These are phyloP conservation scores for Kregervanrija delftensis DNA, from an alignment of 805 yeast species.

Conservation along the genomic window DNA sequence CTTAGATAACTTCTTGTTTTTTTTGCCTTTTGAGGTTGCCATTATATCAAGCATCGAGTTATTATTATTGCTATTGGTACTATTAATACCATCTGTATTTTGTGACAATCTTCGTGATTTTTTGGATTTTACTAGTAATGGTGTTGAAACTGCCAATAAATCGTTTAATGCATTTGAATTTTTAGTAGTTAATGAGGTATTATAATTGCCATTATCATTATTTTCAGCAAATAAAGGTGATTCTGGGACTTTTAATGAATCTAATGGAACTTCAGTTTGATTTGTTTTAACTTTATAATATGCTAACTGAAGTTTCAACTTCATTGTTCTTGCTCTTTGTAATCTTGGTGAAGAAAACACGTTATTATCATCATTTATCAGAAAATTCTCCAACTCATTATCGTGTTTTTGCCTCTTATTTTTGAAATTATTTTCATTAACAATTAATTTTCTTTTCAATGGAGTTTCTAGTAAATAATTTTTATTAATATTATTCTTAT, in stretches of 20 bases:
- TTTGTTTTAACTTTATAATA: conserved; percentile 45
- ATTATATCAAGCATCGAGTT: no score
- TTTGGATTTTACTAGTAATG: conserved; percentile 9
- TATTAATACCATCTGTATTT: background rate
- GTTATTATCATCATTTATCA: conserved; percentile 1
- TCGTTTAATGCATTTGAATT: conserved; percentile 24
- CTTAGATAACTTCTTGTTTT: conserved; percentile 1
- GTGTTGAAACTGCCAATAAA: conserved; percentile 30
- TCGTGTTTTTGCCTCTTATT: conserved; percentile 1
- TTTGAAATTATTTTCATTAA: background rate
- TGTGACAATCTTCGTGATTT: no score
- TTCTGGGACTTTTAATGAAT: conserved; percentile 22
- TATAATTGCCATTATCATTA: background rate
- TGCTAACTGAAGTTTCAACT: conserved; percentile 43
- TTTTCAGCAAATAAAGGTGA: background rate
- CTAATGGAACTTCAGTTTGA: conserved; percentile 32
- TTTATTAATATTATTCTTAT: no score
- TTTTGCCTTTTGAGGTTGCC: background rate
- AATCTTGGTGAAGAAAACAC: conserved; percentile 17
- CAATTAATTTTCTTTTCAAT: background rate
- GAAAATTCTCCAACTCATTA: background rate
- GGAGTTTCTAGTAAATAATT: conserved; percentile 3
- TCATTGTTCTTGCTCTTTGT: conserved; percentile 35
- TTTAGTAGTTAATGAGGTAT: conserved; percentile 5
- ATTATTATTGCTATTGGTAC: no score